Base-by-base conservation (phyloP, 116 monocot species). In the Iris pallida region DNA sequence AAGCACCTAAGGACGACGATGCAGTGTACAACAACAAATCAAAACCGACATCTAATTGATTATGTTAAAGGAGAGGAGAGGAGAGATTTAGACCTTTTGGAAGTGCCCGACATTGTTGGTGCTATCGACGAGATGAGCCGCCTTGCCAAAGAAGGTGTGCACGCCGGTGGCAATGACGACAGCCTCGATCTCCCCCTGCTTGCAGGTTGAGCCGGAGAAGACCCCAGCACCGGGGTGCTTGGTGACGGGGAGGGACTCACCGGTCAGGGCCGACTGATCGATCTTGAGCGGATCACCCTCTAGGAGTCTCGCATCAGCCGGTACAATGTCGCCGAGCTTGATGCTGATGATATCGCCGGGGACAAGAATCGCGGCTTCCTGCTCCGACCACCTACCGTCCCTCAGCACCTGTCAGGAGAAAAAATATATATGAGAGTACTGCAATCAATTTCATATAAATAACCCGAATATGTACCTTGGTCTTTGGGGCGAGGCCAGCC, bases 401-500 rank as follows among this genome's bases (percentile, higher is more conserved):
- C 93, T 73, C 5, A 93, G 75, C 43, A 88, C 78, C 88, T 87
- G 43, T 51, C 30, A 30, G 30, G 30, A 30, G n/a, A n/a, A n/a
- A n/a, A n/a, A n/a, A n/a, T n/a, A n/a, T n/a, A n/a, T n/a, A n/a
- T n/a, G n/a, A n/a, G n/a, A n/a, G n/a, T n/a, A n/a, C n/a, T n/a
- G n/a, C n/a, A n/a, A n/a, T n/a, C n/a, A n/a, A n/a, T n/a, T n/a
- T n/a, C n/a, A n/a, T n/a, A n/a, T 30, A 30, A 30, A 3, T 30
- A 30, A 30, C 30, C 30, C 30, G 2, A 30, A 30, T 9, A 51
- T 4, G 40, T 4, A 94, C 94, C 79, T 90, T 95, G 19, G 90
- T 88, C 65, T 86, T 90, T 2, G 94, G 94, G 10, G 94, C 94
- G 43, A 95, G 94, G 14, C 88, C 83, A n/a, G 90, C 94, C 94